Conservation (phyloP, 2,329 filamentous ascomycete species). For the Uncinocarpus reesii region DNA sequence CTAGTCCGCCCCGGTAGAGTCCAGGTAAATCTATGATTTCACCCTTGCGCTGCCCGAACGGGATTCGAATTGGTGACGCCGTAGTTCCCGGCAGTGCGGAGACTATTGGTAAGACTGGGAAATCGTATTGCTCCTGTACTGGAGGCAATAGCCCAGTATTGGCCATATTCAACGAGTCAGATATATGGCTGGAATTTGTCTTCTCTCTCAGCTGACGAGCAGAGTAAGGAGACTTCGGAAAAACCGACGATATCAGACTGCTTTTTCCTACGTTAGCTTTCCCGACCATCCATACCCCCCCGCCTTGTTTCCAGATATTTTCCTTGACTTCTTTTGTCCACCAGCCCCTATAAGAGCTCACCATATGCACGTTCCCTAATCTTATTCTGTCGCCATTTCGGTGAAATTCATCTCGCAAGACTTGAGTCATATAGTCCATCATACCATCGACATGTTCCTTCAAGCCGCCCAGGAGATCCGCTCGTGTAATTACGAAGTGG, state of each 20-base stretch:
- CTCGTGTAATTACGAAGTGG: slow-evolving; percentile 82
- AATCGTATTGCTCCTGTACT: slow-evolving; percentile 59
- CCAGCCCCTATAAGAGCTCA: slow-evolving; percentile 79
- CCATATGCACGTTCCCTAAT: slow-evolving; percentile 76
- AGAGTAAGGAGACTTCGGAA: slow-evolving; percentile 56
- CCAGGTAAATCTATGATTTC: slow-evolving; percentile 92
- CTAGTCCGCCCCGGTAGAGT: slow-evolving; percentile 62
- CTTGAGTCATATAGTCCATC: slow-evolving; percentile 72
- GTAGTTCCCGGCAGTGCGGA: slow-evolving; percentile 86
- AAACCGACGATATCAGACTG: slow-evolving; percentile 75
- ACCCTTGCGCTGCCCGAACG: slow-evolving; percentile 74
- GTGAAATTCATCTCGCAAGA: slow-evolving; percentile 67
- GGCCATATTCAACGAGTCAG: slow-evolving; percentile 1
- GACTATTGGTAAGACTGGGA: slow-evolving; percentile 74
- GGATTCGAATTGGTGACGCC: slow-evolving; percentile 84
- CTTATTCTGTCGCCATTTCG: slow-evolving; percentile 57
- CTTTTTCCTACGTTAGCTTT: slow-evolving; percentile 98
- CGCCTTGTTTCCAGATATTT: slow-evolving; percentile 71
- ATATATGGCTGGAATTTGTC: neutral
- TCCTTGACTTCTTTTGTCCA: slow-evolving; percentile 83
- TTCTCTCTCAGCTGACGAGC: slow-evolving; percentile 15
- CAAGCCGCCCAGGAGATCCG: slow-evolving; percentile 72
- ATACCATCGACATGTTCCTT: slow-evolving; percentile 75
- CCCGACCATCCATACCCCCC: slow-evolving; percentile 91
- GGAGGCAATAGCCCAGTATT: slow-evolving; percentile 60